Evolutionary conservation across 1,139 yeast species (phyloP).

Genomic region (Scheffersomyces lignicola): DNA sequence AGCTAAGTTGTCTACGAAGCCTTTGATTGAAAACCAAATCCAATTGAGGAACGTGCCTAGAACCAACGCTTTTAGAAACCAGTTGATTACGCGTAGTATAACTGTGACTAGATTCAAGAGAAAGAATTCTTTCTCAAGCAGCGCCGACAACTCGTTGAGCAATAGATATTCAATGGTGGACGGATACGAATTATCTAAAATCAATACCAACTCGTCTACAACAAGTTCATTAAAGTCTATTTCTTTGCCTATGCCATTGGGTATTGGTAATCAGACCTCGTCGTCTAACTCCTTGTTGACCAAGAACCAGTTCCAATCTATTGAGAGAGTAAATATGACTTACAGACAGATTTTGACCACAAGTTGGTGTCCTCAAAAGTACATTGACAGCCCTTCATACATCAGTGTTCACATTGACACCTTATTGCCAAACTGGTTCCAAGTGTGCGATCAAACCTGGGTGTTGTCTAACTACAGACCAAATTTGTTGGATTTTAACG

Average conservation of each 20-base stretch:
- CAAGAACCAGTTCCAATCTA: conserved; percentile 38
- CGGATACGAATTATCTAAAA: conserved; percentile 49
- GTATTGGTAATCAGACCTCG: conserved; percentile 43
- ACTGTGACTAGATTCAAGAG: conserved; percentile 30
- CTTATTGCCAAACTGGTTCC: conserved; percentile 39
- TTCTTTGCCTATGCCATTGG: conserved; percentile 44
- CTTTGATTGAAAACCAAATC: conserved; percentile 28
- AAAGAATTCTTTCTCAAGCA: conserved; percentile 19
- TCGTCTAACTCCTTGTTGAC: conserved; percentile 39
- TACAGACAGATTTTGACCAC: conserved; percentile 50
- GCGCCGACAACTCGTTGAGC: conserved; percentile 22
- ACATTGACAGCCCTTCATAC: conserved; percentile 26
- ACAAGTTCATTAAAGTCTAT: conserved; percentile 38
- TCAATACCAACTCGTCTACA: conserved; percentile 46
- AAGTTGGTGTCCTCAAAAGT: conserved; percentile 46
- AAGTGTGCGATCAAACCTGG: conserved; percentile 47
- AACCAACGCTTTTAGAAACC: conserved; percentile 17
- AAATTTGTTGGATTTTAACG: conserved; percentile 67
- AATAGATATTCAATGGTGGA: conserved; percentile 49
- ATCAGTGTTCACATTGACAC: conserved; percentile 27
- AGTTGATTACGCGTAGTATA: conserved; percentile 49
- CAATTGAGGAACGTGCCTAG: conserved; percentile 11
- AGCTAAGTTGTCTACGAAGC: conserved; percentile 49
- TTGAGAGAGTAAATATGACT: conserved; percentile 47
- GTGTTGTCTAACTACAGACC: conserved; percentile 49